These are phyloP conservation scores for Dryas alaskensis DNA, from an alignment of 306 rosid species.

Conservation along the genomic window DNA sequence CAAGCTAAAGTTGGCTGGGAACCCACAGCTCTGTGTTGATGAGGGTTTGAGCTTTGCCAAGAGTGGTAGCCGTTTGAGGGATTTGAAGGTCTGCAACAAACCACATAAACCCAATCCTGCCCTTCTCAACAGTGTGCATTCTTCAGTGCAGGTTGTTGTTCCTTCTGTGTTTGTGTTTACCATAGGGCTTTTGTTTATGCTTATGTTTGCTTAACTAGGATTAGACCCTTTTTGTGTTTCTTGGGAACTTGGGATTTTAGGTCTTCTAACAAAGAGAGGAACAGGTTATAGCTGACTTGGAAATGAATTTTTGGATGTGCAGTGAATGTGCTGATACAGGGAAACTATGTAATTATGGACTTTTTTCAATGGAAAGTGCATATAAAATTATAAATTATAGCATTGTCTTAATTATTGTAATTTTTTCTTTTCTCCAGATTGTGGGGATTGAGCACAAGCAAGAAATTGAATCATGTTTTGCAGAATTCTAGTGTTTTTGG, in stretches of 20 bases:
- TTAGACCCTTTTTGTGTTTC: not conserved
- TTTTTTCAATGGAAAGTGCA: constrained; percentile 18
- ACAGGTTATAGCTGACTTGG: constrained; percentile 7
- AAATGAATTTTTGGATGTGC: constrained; percentile 10
- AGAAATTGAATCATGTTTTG: not conserved
- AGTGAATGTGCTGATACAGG: constrained; percentile 8
- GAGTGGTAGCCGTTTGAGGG: constrained; percentile 20
- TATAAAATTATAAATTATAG: constrained; percentile 15
- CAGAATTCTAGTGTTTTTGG: not conserved
- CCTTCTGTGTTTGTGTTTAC: constrained; percentile 19
- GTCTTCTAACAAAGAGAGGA: constrained; percentile 1
- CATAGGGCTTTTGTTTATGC: constrained; percentile 17
- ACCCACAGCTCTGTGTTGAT: constrained; percentile 57
- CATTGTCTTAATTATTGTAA: not conserved
- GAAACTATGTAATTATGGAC: constrained; percentile 23
- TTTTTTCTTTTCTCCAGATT: not conserved
- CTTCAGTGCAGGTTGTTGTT: constrained; percentile 31
- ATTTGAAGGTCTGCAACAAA: constrained; percentile 43
- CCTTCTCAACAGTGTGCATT: constrained; percentile 31
- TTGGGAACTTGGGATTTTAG: not conserved
- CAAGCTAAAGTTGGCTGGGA: constrained; percentile 58
- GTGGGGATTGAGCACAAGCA: not conserved
- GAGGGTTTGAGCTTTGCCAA: constrained; percentile 13
- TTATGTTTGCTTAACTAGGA: constrained; percentile 30
- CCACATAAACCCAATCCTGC: constrained; percentile 36